Conservation (phyloP, 2,329 filamentous ascomycete species). For the Nigrospora oryzae region DNA sequence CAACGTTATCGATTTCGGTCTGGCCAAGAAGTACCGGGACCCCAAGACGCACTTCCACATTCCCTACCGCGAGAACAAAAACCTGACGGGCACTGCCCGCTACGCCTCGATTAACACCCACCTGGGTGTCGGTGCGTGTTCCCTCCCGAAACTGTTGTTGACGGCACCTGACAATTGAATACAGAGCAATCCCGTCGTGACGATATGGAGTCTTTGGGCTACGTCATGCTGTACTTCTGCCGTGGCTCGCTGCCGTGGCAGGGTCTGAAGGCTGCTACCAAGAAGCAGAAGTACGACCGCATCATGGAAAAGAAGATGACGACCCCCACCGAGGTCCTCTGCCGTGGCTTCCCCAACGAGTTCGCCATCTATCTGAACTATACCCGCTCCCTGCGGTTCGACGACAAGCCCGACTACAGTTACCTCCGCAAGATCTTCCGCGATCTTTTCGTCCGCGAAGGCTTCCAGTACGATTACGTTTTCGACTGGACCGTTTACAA, state of each 20-base stretch:
- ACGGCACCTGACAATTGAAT: neutral
- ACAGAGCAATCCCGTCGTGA: slow-evolving; percentile 95
- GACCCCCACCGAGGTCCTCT: slow-evolving; percentile 94
- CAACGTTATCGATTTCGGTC: slow-evolving; percentile 97
- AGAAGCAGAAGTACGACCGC: slow-evolving; percentile 99
- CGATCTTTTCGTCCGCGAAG: slow-evolving; percentile 95
- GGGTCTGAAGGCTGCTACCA: slow-evolving; percentile 94
- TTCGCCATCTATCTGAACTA: slow-evolving; percentile 99
- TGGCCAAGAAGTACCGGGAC: slow-evolving; percentile 99
- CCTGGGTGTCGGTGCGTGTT: slow-evolving; percentile 71
- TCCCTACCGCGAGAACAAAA: slow-evolving; percentile 99
- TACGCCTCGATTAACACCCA: slow-evolving; percentile 99
- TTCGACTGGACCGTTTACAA: slow-evolving; percentile 99
- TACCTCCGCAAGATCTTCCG: slow-evolving; percentile 99
- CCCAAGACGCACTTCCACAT: slow-evolving; percentile 99
- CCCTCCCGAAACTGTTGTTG: neutral
- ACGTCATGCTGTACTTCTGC: slow-evolving; percentile 99
- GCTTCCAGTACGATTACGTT: slow-evolving; percentile 99
- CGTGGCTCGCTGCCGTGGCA: slow-evolving; percentile 98
- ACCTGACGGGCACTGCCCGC: slow-evolving; percentile 95
- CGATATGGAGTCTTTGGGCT: slow-evolving; percentile 98
- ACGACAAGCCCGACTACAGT: slow-evolving; percentile 99
- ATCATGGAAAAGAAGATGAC: slow-evolving; percentile 99
- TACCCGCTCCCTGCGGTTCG: slow-evolving; percentile 94
- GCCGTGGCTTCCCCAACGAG: slow-evolving; percentile 98